Conservation (phyloP, 306 rosid genomes). For the Prunus salicina region DNA sequence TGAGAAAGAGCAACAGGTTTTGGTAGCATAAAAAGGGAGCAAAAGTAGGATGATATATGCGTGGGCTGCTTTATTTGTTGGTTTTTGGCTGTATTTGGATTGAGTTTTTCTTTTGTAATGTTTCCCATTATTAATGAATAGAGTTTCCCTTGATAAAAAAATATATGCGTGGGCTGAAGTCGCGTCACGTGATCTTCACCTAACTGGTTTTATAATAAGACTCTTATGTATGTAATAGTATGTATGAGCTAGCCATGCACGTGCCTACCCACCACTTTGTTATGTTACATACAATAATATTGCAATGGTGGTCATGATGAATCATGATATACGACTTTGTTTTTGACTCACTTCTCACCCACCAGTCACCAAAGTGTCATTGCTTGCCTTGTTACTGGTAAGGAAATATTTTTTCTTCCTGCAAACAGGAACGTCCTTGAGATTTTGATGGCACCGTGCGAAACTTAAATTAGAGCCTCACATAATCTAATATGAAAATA, state of each 20-base stretch:
- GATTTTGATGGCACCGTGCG: accelerated
- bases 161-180: background rate
- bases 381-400: background rate
- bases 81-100: too few species aligned
- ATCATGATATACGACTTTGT: background rate
- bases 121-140: too few species aligned
- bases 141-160: too few species aligned
- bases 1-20: background rate
- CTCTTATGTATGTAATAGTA: background rate
- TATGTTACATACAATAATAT: background rate
- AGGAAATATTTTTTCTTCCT: too few species aligned
- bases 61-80: too few species aligned
- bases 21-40: background rate
- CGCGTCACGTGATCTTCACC: constrained; percentile 11
- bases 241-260: background rate
- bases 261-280: background rate
- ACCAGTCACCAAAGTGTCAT: too few species aligned
- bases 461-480: too few species aligned
- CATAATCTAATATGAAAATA: too few species aligned
- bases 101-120: too few species aligned
- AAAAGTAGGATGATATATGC: background rate
- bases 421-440: too few species aligned
- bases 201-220: background rate
- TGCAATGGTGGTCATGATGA: background rate
- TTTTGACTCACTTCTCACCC: background rate